phyloP scores from a whole-genome alignment of 148 eudicot genomes.

The Tetragonia tetragonoides region DNA sequence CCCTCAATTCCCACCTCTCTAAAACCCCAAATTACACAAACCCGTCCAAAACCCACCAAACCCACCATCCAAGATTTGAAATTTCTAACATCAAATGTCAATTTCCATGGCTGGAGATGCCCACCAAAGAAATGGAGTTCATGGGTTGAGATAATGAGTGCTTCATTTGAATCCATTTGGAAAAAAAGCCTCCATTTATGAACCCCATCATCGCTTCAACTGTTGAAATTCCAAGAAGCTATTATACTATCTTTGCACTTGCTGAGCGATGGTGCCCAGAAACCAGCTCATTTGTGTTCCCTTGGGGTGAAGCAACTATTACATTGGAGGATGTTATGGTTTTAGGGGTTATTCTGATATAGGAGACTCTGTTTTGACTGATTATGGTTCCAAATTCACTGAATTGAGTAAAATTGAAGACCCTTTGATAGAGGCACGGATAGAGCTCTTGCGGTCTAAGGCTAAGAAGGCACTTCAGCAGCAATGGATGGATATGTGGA shows the following conservation, averaged over 20 bases:
- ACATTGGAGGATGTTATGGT: conserved; percentile 44
- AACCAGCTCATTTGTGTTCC: conserved; percentile 39
- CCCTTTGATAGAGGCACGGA: conserved; percentile 17
- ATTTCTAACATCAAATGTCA: background rate
- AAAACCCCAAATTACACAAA: background rate
- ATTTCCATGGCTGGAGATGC: conserved; percentile 29
- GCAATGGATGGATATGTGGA: conserved; percentile 35
- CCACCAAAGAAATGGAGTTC: conserved; percentile 28
- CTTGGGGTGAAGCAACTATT: conserved; percentile 43
- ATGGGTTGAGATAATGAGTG: conserved; percentile 32
- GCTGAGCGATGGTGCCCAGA: conserved; percentile 35
- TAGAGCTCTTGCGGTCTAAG: background rate
- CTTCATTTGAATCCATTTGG: conserved; percentile 25
- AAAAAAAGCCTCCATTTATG: conserved; percentile 26
- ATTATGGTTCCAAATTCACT: background rate
- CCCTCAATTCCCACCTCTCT: conserved; percentile 20
- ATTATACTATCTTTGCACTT: conserved; percentile 12
- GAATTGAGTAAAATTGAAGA: conserved; percentile 23
- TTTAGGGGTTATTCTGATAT: conserved; percentile 48
- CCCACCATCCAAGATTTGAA: too few species aligned
- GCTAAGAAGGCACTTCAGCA: background rate
- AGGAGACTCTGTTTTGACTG: conserved; percentile 30
- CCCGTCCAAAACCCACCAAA: too few species aligned
- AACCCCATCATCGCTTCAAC: conserved; percentile 33
- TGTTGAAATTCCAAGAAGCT: conserved; percentile 9